Evolutionary conservation across 768 basidiomycete species (phyloP), one percentile per base, ranked within the genome.

Genomic region (Podaxis sp.): DNA sequence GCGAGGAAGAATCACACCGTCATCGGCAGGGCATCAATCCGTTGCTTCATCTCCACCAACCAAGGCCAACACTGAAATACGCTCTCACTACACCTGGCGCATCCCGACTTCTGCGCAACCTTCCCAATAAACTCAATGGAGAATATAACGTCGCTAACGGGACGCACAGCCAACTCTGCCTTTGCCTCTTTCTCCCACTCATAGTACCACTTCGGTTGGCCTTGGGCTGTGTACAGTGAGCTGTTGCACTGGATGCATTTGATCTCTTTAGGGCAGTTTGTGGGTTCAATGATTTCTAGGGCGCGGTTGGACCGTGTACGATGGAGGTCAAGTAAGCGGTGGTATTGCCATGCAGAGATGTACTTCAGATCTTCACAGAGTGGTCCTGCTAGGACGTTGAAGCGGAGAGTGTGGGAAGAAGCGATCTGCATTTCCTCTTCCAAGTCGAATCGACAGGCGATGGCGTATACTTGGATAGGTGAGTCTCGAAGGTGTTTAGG

Each of bases 231-330:
- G 65, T 72, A 71, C 7, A 74, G 64, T 1, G 77, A 78, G 4
- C 84, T 84, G 44, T 87, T 90, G 67, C 88, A 91, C 64, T 87
- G 84, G 75, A 86, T 82, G 73, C 90, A 91, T 71, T 84, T 85
- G 66, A 88, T 68, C 37, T 82, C 78, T 2, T 79, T 77, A 0
- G 82, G 75, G 13, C 48, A 62, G 7, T 59, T 60, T 2, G 49
- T 41, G 20, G 76, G 69, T 62, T 77, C 73, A 7, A 90, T 71
- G 44, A 86, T 71, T 12, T 75, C 76, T 33, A 77, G 73, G 1
- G 87, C 86, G 2, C 81, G 80, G 6, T 74, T 70, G 0, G 80
- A 77, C 6, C 89, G 86, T 12, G 74, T 74, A 28, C 78, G 81
- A 67, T 90, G 88, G 26, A 90, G 80, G 13, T 80, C 75, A 30